Percentiles rank a stretch among this genome's conserved stretches.
Evolutionary conservation across 148 eudicot genomes (phyloP).

Genomic region (Cornus kousa): DNA sequence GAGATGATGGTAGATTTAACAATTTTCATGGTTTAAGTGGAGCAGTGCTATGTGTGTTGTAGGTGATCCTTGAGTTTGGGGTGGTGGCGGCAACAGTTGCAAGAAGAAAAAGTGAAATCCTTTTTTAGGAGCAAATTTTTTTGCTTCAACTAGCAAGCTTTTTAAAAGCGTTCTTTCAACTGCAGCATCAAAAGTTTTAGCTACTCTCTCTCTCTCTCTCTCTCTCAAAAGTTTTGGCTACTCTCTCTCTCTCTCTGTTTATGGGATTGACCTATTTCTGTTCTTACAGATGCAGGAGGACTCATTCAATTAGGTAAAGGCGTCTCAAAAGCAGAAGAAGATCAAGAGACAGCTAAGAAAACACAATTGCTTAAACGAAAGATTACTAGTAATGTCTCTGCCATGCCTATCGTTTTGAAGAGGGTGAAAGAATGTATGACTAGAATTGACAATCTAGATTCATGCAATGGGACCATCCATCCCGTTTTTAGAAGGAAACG

Average conservation of each 20-base stretch:
- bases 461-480: conserved; percentile 3
- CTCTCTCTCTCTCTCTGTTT: neutral
- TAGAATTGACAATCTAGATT: conserved; percentile 13
- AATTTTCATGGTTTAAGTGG: too few relatives aligned
- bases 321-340: conserved; percentile 22
- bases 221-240: neutral
- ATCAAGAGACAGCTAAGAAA: conserved; percentile 36
- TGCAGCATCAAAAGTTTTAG: neutral
- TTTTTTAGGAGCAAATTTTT: neutral
- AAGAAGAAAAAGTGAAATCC: neutral
- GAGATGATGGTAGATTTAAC: too few relatives aligned
- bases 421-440: conserved; percentile 67
- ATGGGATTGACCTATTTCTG: neutral
- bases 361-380: conserved; percentile 54
- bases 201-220: neutral
- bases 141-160: neutral
- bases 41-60: neutral
- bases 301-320: conserved; percentile 21
- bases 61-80: conserved; percentile 4
- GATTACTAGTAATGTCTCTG: conserved; percentile 58
- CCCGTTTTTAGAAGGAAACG: neutral
- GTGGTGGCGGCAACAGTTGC: neutral
- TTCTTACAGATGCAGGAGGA: conserved; percentile 28
- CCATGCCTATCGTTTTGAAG: conserved; percentile 60
- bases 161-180: neutral